Evolutionary conservation across 2,329 filamentous ascomycete species (phyloP).

Genomic region (Bipolaris victoriae): DNA sequence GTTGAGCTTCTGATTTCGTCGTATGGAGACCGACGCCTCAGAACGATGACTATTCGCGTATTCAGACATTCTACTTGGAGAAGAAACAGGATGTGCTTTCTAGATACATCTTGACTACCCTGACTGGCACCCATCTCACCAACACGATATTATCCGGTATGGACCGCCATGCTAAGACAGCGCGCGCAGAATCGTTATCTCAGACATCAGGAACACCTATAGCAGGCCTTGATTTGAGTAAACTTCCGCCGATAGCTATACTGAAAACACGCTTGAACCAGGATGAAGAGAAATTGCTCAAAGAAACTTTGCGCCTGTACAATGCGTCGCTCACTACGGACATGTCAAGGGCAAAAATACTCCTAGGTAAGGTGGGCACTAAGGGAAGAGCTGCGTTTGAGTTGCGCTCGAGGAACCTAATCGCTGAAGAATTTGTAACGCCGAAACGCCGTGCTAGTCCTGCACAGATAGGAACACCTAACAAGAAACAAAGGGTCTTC

Average conservation of each 20-base stretch:
- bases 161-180: conserved; percentile 29
- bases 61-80: conserved; percentile 19
- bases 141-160: conserved; percentile 26
- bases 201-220: conserved; percentile 24
- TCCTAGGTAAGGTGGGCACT: conserved; percentile 75
- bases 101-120: conserved; percentile 37
- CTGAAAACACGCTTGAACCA: conserved; percentile 71
- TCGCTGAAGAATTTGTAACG: conserved; percentile 58
- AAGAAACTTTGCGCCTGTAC: conserved; percentile 64
- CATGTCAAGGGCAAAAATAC: conserved; percentile 71
- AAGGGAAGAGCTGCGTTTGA: conserved; percentile 78
- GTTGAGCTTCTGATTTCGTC: background rate
- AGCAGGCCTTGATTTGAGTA: conserved; percentile 48
- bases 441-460: conserved; percentile 28
- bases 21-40: conserved; percentile 8
- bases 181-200: conserved; percentile 24
- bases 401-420: conserved; percentile 70
- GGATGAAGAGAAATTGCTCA: conserved; percentile 67
- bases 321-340: conserved; percentile 71
- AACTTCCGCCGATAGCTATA: conserved; percentile 72
- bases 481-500: conserved; percentile 28
- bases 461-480: conserved; percentile 16
- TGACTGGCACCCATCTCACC: conserved; percentile 35
- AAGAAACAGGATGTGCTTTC: conserved; percentile 29
- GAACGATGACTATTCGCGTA: conserved; percentile 27